Percentiles rank a stretch among this genome's conserved stretches.
Conservation (phyloP, 1,139 yeast species). For the Yamadazyma aaseri region DNA sequence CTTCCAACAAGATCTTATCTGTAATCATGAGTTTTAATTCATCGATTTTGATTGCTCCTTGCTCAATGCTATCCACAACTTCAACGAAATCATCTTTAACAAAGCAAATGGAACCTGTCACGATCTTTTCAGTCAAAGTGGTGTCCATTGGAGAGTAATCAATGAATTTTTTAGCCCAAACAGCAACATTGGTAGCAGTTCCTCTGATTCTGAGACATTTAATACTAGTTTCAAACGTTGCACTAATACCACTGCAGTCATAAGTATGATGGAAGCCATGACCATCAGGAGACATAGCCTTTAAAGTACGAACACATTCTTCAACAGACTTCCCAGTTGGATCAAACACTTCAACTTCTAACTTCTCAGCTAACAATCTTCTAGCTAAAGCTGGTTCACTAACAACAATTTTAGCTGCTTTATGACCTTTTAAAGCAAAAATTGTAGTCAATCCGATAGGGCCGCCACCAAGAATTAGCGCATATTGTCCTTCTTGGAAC, state of each 20-base stretch:
- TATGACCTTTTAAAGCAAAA: constrained; percentile 55
- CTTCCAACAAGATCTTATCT: constrained; percentile 31
- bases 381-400: constrained; percentile 60
- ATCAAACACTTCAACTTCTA: constrained; percentile 51
- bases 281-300: constrained; percentile 40
- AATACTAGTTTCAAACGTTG: constrained; percentile 52
- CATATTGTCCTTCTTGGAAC: constrained; percentile 44
- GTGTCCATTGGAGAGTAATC: constrained; percentile 38
- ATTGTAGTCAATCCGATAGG: constrained; percentile 62
- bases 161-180: constrained; percentile 46
- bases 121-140: constrained; percentile 35
- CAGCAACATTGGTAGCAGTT: constrained; percentile 61
- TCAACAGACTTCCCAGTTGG: constrained; percentile 40
- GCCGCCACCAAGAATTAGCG: constrained; percentile 59
- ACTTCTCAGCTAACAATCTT: constrained; percentile 48
- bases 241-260: constrained; percentile 63
- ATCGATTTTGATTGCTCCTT: constrained; percentile 25
- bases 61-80: constrained; percentile 32
- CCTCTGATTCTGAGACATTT: constrained; percentile 58
- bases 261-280: constrained; percentile 57
- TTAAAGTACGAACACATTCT: constrained; percentile 31
- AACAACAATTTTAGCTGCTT: constrained; percentile 52
- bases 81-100: constrained; percentile 34
- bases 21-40: constrained; percentile 31
- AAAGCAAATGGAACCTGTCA: constrained; percentile 44